Evolutionary conservation across 2,329 filamentous ascomycete genomes (phyloP).

Genomic region (Arthroderma sp.): DNA sequence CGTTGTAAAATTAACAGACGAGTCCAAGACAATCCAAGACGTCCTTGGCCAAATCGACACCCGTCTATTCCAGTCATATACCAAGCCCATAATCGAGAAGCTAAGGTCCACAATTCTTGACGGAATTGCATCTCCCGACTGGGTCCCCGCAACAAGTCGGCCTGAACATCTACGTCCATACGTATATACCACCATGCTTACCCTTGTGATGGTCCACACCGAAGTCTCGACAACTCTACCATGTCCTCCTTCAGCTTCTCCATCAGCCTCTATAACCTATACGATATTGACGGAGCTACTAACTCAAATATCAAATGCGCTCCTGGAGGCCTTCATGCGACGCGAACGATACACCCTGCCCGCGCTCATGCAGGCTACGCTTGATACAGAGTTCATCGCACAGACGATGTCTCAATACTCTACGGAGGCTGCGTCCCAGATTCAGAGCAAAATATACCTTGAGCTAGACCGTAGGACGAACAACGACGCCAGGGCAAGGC

Average conservation of each 20-base stretch:
- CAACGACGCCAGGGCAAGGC: conserved; percentile 61
- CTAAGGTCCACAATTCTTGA: conserved; percentile 57
- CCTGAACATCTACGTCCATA: conserved; percentile 74
- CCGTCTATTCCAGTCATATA: conserved; percentile 85
- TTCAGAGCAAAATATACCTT: conserved; percentile 83
- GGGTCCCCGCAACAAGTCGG: conserved; percentile 48
- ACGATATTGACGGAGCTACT: conserved; percentile 79
- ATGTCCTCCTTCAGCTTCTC: conserved; percentile 57
- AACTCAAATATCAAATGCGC: conserved; percentile 62
- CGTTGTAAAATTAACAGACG: conserved; percentile 84
- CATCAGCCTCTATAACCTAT: conserved; percentile 58
- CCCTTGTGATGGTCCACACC: conserved; percentile 80
- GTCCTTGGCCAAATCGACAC: conserved; percentile 82
- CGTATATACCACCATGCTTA: conserved; percentile 74
- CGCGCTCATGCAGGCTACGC: conserved; percentile 87
- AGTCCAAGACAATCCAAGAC: conserved; percentile 81
- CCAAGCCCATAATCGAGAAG: conserved; percentile 56
- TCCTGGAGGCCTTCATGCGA: conserved; percentile 66
- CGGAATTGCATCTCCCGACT: conserved; percentile 58
- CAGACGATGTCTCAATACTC: conserved; percentile 87
- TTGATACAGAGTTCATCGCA: conserved; percentile 92
- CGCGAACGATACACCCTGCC: conserved; percentile 59
- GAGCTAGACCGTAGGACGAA: conserved; percentile 82
- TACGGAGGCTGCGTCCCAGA: conserved; percentile 63
- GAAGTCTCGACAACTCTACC: conserved; percentile 69